These are phyloP conservation scores for Infundibulicybe gibba DNA, from an alignment of 768 basidiomycete genomes.

Conservation along the genomic window DNA sequence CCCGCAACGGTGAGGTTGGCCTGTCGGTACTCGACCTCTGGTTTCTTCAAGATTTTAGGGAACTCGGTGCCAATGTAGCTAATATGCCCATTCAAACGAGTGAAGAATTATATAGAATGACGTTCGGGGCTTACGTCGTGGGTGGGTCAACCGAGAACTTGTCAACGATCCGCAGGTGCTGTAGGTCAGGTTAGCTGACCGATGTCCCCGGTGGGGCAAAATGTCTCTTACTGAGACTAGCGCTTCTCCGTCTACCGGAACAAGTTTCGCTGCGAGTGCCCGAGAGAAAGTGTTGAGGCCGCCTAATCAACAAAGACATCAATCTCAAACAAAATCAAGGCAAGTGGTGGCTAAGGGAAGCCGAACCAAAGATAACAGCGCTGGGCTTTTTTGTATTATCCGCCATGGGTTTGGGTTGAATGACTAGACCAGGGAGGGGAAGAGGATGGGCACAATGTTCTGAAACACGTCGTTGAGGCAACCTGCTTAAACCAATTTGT, in stretches of 20 bases:
- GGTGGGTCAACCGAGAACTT: conserved; percentile 70
- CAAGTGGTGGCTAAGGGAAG: conserved; percentile 1
- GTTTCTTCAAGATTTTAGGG: conserved; percentile 60
- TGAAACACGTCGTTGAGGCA: background rate
- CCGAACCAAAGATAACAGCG: conserved; percentile 72
- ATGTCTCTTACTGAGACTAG: conserved; percentile 75
- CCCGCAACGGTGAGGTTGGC: conserved; percentile 74
- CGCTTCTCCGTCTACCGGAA: conserved; percentile 63
- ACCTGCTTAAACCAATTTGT: too few relatives aligned
- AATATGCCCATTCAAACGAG: conserved; percentile 13
- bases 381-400: conserved; percentile 42
- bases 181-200: conserved; percentile 12
- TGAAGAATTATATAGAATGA: conserved; percentile 23
- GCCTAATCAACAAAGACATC: conserved; percentile 37
- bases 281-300: conserved; percentile 80
- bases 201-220: conserved; percentile 5
- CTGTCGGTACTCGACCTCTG: conserved; percentile 77
- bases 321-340: background rate
- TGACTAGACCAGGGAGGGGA: background rate
- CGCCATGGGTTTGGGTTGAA: conserved; percentile 22
- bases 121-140: conserved; percentile 53
- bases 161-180: conserved; percentile 73
- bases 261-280: conserved; percentile 61
- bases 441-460: too few relatives aligned
- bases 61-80: conserved; percentile 83